Percentiles rank a stretch among this genome's conserved stretches.
These are phyloP conservation scores for Chlorophyllum brunneum DNA, from an alignment of 768 basidiomycete genomes.

Conservation along the genomic window DNA sequence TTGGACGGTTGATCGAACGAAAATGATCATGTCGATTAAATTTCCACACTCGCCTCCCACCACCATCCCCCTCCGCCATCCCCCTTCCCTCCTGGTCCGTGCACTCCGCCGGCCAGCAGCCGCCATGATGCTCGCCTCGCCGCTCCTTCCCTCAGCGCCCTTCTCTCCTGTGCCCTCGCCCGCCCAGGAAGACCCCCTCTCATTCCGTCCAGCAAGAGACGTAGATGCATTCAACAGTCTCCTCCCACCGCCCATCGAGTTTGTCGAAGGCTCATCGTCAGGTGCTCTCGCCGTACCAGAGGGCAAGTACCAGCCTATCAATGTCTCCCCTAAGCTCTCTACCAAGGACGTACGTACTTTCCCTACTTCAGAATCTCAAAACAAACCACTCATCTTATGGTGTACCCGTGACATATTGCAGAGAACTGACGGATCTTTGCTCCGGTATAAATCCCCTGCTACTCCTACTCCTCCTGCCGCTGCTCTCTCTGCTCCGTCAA, in stretches of 20 bases:
- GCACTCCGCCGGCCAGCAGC: slow-evolving; percentile 12
- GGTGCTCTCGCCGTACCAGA: slow-evolving; percentile 68
- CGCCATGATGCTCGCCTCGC: slow-evolving; percentile 62
- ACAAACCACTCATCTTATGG: too few species aligned
- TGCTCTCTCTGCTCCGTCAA: slow-evolving; percentile 21
- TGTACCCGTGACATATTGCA: slow-evolving; percentile 15
- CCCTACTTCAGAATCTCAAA: too few species aligned
- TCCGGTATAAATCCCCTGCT: slow-evolving; percentile 1
- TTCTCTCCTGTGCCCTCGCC: slow-evolving; percentile 38
- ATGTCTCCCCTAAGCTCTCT: slow-evolving; percentile 51
- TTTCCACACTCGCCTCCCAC: slow-evolving; percentile 8
- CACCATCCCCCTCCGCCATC: not conserved
- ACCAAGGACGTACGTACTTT: slow-evolving; percentile 43
- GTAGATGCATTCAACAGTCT: slow-evolving; percentile 72
- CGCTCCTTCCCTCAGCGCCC: slow-evolving; percentile 44
- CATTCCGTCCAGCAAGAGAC: slow-evolving; percentile 66
- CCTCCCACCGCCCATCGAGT: slow-evolving; percentile 79
- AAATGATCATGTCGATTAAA: slow-evolving; percentile 6
- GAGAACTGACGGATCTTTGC: slow-evolving; percentile 9
- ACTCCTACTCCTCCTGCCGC: slow-evolving; percentile 15
- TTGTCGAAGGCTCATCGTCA: slow-evolving; percentile 80
- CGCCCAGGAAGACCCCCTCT: slow-evolving; percentile 45
- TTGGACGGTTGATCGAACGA: slow-evolving; percentile 8
- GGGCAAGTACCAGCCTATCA: slow-evolving; percentile 81
- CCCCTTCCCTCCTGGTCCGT: slow-evolving; percentile 1